A percentile compares a stretch with the other conserved stretches of the same genome.
phyloP scores from a whole-genome alignment of 306 rosid genomes.

The Castanea sativa region DNA sequence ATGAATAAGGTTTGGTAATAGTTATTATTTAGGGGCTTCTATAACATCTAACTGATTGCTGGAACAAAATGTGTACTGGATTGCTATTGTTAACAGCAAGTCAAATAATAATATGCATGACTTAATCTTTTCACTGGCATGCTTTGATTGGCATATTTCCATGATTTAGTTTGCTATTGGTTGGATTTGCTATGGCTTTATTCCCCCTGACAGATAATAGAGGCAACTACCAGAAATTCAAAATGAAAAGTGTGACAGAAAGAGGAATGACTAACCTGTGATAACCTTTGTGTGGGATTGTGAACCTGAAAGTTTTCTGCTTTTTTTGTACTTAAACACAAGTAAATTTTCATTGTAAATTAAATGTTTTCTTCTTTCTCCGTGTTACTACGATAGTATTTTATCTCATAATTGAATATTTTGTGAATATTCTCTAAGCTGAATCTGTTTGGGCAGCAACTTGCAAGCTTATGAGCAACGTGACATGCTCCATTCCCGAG shows the following conservation, averaged over 20 bases:
- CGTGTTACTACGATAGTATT: not conserved
- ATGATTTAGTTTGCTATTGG: not conserved
- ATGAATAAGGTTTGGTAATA: not conserved
- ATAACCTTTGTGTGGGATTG: not conserved
- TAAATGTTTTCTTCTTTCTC: not conserved
- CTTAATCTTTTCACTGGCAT: not conserved
- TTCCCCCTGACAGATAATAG: not conserved
- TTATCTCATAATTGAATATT: conserved; percentile 10
- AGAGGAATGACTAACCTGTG: not conserved
- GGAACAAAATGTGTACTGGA: not conserved
- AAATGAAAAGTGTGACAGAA: not conserved
- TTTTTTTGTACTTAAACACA: not conserved
- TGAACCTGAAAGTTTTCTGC: not conserved
- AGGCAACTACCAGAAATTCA: not conserved
- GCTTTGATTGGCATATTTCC: not conserved
- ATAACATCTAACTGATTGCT: not conserved
- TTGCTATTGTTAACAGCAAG: not conserved
- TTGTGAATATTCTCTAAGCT: conserved; percentile 21
- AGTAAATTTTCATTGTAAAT: not conserved
- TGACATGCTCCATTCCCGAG: conserved; percentile 86
- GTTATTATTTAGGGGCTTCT: not conserved
- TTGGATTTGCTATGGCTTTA: not conserved
- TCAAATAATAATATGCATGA: not conserved
- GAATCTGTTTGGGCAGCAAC: conserved; percentile 51
- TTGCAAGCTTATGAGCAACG: conserved; percentile 78